Percentiles rank a stretch among this genome's conserved stretches.
Conservation (phyloP, 257 asterid genomes). For the Nemophila menziesii region DNA sequence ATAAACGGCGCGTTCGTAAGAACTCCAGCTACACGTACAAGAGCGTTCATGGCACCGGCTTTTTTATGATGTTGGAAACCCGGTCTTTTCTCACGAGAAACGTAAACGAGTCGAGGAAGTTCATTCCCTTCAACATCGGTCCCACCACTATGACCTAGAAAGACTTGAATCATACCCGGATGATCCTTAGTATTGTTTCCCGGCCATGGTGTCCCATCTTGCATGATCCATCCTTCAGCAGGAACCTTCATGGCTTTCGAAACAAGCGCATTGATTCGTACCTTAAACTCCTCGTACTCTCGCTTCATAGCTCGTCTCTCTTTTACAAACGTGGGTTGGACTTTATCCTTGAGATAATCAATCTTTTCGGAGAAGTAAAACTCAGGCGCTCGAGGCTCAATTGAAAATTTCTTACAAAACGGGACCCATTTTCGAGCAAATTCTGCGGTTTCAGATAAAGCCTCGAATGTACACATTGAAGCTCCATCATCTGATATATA, state of each 20-base stretch:
- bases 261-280: constrained; percentile 80
- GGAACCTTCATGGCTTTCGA: constrained; percentile 92
- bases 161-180: constrained; percentile 99
- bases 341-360: constrained; percentile 85
- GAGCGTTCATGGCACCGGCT: constrained; percentile 97
- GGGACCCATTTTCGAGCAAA: constrained; percentile 93
- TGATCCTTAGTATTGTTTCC: constrained; percentile 96
- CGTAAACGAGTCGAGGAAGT: constrained; percentile 92
- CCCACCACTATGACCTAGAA: constrained; percentile 93
- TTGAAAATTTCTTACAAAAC: constrained; percentile 72
- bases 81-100: constrained; percentile 98
- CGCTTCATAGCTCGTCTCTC: constrained; percentile 99
- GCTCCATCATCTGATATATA: constrained; percentile 97
- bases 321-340: constrained; percentile 92
- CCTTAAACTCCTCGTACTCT: constrained; percentile 94
- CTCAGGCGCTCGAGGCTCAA: constrained; percentile 98
- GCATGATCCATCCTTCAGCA: constrained; percentile 95
- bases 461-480: constrained; percentile 88
- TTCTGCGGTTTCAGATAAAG: constrained; percentile 92
- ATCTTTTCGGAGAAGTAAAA: constrained; percentile 82
- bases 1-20: constrained; percentile 98
- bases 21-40: constrained; percentile 97
- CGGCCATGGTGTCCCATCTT: constrained; percentile 99
- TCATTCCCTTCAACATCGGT: constrained; percentile 81
- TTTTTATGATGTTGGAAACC: constrained; percentile 96